A percentile compares a stretch with the other conserved stretches of the same genome.
Evolutionary conservation across 441 rosid genomes (phyloP).

Genomic region (Populus hybrid): DNA sequence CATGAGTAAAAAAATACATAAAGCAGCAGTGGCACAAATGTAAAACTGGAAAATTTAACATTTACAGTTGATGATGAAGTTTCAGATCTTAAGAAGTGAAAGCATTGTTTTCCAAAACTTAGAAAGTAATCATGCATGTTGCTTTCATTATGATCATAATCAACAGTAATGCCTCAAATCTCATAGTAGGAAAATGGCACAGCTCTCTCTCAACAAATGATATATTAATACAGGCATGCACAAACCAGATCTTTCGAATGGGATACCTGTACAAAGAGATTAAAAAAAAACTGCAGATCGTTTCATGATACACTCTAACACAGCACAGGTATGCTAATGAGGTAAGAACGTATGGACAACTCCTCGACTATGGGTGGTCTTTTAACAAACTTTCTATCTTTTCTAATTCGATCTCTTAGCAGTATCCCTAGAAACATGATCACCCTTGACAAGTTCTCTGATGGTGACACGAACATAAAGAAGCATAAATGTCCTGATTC

Average conservation of each 20-base stretch:
- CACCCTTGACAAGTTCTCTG: neutral
- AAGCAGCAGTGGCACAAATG: neutral
- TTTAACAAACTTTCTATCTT: neutral
- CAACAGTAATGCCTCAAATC: neutral
- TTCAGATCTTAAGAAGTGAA: neutral
- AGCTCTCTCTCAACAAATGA: neutral
- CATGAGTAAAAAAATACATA: neutral
- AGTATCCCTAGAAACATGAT: no score
- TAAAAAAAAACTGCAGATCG: neutral
- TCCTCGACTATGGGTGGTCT: neutral
- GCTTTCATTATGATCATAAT: neutral
- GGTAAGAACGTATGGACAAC: neutral
- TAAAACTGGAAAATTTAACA: neutral
- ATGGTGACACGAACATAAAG: neutral
- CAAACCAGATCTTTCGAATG: neutral
- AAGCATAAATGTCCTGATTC: no score
- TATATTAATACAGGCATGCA: conserved; percentile 11
- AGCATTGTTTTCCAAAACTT: neutral
- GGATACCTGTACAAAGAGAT: neutral
- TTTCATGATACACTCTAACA: neutral
- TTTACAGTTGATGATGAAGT: neutral
- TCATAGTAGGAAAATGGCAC: no score
- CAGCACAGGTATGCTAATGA: neutral
- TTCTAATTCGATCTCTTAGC: neutral
- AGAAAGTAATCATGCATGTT: neutral